phyloP scores from a whole-genome alignment of 768 basidiomycete genomes.

The Dioszegia crocea region DNA sequence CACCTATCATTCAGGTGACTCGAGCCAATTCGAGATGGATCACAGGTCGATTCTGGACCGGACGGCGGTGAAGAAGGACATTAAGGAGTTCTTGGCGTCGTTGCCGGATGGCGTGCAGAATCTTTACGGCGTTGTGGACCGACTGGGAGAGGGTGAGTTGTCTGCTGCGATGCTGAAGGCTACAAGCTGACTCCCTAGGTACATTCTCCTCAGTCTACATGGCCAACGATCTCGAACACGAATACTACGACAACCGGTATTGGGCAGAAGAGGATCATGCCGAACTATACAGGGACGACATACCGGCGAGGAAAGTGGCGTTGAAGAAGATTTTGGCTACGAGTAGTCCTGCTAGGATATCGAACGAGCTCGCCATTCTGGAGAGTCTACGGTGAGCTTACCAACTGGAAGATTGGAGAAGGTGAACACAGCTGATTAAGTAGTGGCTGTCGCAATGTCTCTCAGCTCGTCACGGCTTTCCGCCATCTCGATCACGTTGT shows the following conservation, averaged over 20 bases:
- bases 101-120: slow-evolving; percentile 16
- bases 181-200: slow-evolving; percentile 52
- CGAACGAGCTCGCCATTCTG: slow-evolving; percentile 88
- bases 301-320: slow-evolving; percentile 64
- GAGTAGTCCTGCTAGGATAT: slow-evolving; percentile 83
- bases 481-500: slow-evolving; percentile 87
- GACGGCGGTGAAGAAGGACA: slow-evolving; percentile 70
- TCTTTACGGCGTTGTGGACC: slow-evolving; percentile 72
- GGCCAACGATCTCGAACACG: slow-evolving; percentile 73
- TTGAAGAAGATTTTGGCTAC: slow-evolving; percentile 97
- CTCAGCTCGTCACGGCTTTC: slow-evolving; percentile 92
- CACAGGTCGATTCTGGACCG: slow-evolving; percentile 58
- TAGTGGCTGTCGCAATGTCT: slow-evolving; percentile 78
- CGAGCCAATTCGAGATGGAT: slow-evolving; percentile 44
- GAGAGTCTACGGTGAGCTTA: slow-evolving; percentile 57
- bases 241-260: slow-evolving; percentile 54
- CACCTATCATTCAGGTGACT: slow-evolving; percentile 42
- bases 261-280: slow-evolving; percentile 53
- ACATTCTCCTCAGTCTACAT: slow-evolving; percentile 99
- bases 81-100: slow-evolving; percentile 64
- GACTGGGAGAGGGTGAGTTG: slow-evolving; percentile 69
- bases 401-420: neutral
- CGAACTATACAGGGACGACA: neutral
- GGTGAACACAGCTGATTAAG: slow-evolving; percentile 41
- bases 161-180: neutral